Evolutionary conservation across 2,329 filamentous ascomycete species (phyloP), one percentile per base, ranked within the genome.

Genomic region (Cyphellophora europaea): DNA sequence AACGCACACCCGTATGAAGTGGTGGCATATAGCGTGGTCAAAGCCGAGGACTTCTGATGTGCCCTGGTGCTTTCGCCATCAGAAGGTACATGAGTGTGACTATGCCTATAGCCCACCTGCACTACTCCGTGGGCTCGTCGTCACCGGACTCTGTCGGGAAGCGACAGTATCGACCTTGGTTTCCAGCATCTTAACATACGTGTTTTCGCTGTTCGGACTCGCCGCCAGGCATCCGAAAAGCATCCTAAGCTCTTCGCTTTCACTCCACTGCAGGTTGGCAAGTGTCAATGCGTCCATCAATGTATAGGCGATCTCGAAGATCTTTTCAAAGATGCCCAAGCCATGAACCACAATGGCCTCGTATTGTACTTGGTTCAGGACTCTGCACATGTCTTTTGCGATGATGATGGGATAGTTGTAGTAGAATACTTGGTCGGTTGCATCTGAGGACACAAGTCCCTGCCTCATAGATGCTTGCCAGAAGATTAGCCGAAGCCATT

Each of bases 401-500:
- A 82, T 69, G 33, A 75, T 69, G 15, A 77, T 63, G 3, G 77
- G 72, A 44, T 78, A 81, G 27, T 72, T 68, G 44, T 79, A 81
- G 1, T 72, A 70, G 47, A 79, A 68, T 36, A 72, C 71, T 41
- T 67, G 69, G 43, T 82, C 71, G 2, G 65, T 55, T 0, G 76
- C 65, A 4, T 65, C 66, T 36, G 69, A 77, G 16, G 73, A 78
- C 15, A 82, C 64, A 11, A 77, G 69, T 4, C 75, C 74, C 45
- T 80, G 77, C 14, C 72, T 71, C 49, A 80, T 79, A 2, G 76
- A 77, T 2, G 78, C 69, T 48, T 81, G 79, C 79, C 79, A 82
- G 18, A 82, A 72, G 56, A 82, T 79, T 1, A 78, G 72, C n/a
- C 74, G 66, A 3, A 82, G 63, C 79, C 79, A 83, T 49, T 80